phyloP scores from a whole-genome alignment of 495 filamentous ascomycete species.

The Trichocladium uniseriatum region DNA sequence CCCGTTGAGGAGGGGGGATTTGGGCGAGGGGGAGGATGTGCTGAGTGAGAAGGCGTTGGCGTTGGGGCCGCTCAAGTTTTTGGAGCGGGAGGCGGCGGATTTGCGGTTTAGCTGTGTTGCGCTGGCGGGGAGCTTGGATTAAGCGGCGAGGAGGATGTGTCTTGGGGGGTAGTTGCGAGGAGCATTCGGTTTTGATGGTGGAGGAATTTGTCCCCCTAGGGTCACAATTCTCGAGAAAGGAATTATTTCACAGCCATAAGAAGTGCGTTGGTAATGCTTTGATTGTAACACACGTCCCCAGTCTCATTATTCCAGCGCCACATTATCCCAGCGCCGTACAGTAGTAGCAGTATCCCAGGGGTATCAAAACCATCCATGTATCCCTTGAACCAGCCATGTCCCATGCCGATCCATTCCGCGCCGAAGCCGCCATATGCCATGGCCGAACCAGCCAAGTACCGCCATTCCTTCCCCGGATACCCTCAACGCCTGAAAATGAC shows the following conservation, averaged over 20 bases:
- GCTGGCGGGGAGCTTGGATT: slow-evolving; percentile 57
- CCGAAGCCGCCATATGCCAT: too few species aligned
- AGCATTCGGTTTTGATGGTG: too few species aligned
- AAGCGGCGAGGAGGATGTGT: background rate
- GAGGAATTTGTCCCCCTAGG: too few species aligned
- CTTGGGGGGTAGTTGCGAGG: too few species aligned
- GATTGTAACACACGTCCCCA: background rate
- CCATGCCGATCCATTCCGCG: background rate
- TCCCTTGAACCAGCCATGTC: background rate
- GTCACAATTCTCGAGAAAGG: too few species aligned
- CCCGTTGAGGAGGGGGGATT: slow-evolving; percentile 48
- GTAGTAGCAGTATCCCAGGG: background rate
- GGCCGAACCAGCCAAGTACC: too few species aligned
- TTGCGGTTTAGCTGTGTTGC: slow-evolving; percentile 66
- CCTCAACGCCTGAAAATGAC: background rate
- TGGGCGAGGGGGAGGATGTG: slow-evolving; percentile 54
- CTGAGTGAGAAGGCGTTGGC: slow-evolving; percentile 56
- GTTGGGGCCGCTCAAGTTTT: slow-evolving; percentile 50
- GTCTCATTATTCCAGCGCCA: background rate
- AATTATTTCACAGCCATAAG: too few species aligned
- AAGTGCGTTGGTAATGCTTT: too few species aligned
- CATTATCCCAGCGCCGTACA: background rate
- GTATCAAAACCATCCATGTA: slow-evolving; percentile 6
- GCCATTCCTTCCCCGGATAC: background rate
- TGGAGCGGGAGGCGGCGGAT: slow-evolving; percentile 59